Percentiles rank a stretch among this genome's conserved stretches.
phyloP scores from a whole-genome alignment of 1,139 yeast genomes.

The Taphrina betulina region DNA sequence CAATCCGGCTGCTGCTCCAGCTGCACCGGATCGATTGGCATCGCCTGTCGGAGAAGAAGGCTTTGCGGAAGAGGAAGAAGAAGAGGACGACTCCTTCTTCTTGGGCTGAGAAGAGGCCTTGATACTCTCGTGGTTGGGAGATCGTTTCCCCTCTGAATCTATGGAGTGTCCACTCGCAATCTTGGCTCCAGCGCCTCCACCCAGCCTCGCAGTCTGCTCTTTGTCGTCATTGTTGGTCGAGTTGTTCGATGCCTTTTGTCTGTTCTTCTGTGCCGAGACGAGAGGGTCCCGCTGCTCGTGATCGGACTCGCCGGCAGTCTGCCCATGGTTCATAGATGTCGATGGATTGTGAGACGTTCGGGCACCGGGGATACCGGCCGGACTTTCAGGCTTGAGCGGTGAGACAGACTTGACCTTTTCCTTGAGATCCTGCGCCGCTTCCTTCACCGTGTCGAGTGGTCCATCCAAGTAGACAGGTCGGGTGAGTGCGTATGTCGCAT shows the following conservation, averaged over 20 bases:
- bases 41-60: slow-evolving; percentile 2
- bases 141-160: slow-evolving; percentile 14
- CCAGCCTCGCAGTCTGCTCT: slow-evolving; percentile 15
- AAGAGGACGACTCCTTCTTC: slow-evolving; percentile 3
- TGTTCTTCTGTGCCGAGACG: slow-evolving; percentile 30
- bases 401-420: slow-evolving; percentile 8
- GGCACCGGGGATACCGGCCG: slow-evolving; percentile 27
- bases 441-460: slow-evolving; percentile 9
- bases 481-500: slow-evolving; percentile 10
- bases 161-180: slow-evolving; percentile 22
- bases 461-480: slow-evolving; percentile 16
- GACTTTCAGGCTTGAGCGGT: slow-evolving; percentile 26
- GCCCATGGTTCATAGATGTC: slow-evolving; percentile 29
- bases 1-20: slow-evolving; percentile 9
- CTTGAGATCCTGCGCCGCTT: slow-evolving; percentile 12
- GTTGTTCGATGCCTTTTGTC: slow-evolving; percentile 22
- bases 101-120: slow-evolving; percentile 14
- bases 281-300: slow-evolving; percentile 15
- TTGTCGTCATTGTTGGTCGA: slow-evolving; percentile 19
- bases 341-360: slow-evolving; percentile 20
- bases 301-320: slow-evolving; percentile 21
- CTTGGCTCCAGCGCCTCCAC: slow-evolving; percentile 32
- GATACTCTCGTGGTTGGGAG: slow-evolving; percentile 21
- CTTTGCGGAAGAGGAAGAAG: neutral
- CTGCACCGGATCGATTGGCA: neutral